Percentiles rank a stretch among this genome's conserved stretches.
These are phyloP conservation scores for Pelargonium fulgidum DNA, from an alignment of 441 rosid genomes.

Conservation along the genomic window DNA sequence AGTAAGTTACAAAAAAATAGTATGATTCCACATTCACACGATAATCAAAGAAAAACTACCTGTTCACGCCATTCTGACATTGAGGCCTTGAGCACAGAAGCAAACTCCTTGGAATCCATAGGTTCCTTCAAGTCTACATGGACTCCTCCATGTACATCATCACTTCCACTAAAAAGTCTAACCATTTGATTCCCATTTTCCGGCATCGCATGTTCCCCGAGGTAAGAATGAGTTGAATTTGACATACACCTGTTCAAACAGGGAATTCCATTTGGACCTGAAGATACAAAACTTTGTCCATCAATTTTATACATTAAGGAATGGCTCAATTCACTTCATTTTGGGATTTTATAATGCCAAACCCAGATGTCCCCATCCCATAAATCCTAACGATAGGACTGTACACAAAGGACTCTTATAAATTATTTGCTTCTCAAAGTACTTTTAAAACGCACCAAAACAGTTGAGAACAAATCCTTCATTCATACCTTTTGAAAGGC, in stretches of 20 bases:
- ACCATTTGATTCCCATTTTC: neutral
- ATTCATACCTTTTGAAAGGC: neutral
- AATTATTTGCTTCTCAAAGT: neutral
- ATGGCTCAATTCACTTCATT: too few relatives aligned
- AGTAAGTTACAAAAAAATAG: neutral
- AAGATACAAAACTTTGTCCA: neutral
- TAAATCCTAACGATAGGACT: too few relatives aligned
- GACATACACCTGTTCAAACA: neutral
- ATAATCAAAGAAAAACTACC: constrained; percentile 31
- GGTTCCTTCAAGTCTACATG: constrained; percentile 48
- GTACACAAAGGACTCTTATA: neutral
- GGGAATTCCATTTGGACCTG: neutral
- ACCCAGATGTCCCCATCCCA: too few relatives aligned
- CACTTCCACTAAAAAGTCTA: constrained; percentile 30
- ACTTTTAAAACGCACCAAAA: neutral
- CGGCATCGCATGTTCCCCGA: neutral
- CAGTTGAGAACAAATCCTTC: neutral
- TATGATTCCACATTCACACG: neutral
- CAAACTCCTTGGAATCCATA: constrained; percentile 47
- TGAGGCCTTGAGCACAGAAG: constrained; percentile 48
- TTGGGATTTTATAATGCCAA: too few relatives aligned
- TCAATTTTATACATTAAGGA: too few relatives aligned
- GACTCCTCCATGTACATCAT: constrained; percentile 76
- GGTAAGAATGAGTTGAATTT: neutral
- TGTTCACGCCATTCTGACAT: constrained; percentile 57